Base-by-base conservation (phyloP, 2,329 filamentous ascomycete genomes). In the Chalaropsis thielavioides region DNA sequence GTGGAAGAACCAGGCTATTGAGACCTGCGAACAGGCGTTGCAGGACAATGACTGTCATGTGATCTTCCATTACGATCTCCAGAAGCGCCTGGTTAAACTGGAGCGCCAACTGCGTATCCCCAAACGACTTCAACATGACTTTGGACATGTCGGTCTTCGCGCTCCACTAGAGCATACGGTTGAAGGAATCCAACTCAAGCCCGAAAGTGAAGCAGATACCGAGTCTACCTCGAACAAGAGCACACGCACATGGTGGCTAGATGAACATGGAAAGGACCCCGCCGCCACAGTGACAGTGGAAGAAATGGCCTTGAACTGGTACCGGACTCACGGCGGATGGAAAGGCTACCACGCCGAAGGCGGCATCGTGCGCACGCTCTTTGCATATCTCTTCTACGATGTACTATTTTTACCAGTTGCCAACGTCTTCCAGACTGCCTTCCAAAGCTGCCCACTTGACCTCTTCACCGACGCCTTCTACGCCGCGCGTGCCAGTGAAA, bases 361-460 rank as follows among this genome's bases (percentile, higher is more conserved):
- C 41, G 89, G 92, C 1, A 92, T 97, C 70, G 77, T 97, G 6
- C 85, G 91, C n/a, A 99, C 94, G 0, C 78, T 99, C 31, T 92
- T 92, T 74, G 88, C 86, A 15, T 92, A 94, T 72, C 83, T 99
- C 19, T 96, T 97, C 77, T 94, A 87, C 77, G 92, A 99, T 74
- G 83, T 97, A 27, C 78, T 99, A 6, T 97, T 97, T 75, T 80
- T 90, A 31, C 96, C 95, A 74, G 83, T 97, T 4, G 92, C 94
- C 31, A 96, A 97, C 70, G 92, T 99, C 64, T 99, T 99, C 74
- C 92, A 97, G 73, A 99, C 94, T 5, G 84, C 88, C 0, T 99
- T 90, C 73, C 94, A 99, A 75, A 95, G 90, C 0, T 96, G 90
- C 71, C 94, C 94, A 0, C 77, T 99, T 2, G 94, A 99, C 73